Percentiles rank a stretch among this genome's conserved stretches.
Evolutionary conservation across 306 rosid species (phyloP).

Genomic region (Leucaena leucocephala): DNA sequence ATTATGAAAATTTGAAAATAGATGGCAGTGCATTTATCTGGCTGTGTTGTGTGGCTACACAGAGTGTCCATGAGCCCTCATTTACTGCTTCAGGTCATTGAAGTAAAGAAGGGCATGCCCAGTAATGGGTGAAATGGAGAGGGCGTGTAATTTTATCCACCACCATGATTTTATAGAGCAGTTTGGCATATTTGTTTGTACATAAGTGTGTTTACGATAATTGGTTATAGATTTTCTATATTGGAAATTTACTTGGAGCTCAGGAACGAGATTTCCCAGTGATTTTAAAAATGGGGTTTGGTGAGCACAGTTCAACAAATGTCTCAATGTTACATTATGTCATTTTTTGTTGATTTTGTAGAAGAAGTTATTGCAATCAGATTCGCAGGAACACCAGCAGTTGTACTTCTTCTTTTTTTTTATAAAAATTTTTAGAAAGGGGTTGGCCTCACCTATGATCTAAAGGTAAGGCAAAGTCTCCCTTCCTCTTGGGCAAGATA

Average conservation of each 20-base stretch:
- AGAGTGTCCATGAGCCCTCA: constrained; percentile 33
- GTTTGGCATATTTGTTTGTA: constrained; percentile 38
- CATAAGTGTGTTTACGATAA: constrained; percentile 38
- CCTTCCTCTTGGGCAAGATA: no score
- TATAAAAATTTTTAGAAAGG: no score
- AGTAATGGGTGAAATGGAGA: constrained; percentile 35
- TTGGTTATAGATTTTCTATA: constrained; percentile 29
- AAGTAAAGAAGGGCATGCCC: constrained; percentile 25
- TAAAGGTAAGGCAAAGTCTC: no score
- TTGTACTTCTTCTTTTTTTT: no score
- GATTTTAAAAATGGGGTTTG: constrained; percentile 37
- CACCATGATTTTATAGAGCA: constrained; percentile 34
- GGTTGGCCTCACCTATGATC: no score
- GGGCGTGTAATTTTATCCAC: constrained; percentile 37
- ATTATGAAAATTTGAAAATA: constrained; percentile 42
- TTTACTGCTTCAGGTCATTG: constrained; percentile 34
- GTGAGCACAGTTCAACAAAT: constrained; percentile 24
- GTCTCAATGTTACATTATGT: not conserved
- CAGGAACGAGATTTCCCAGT: constrained; percentile 31
- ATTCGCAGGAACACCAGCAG: not conserved
- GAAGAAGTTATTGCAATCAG: not conserved
- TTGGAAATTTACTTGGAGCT: constrained; percentile 22
- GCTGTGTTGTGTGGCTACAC: constrained; percentile 21
- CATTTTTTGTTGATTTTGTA: constrained; percentile 3
- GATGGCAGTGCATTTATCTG: not conserved